Conservation (phyloP, 208 protist genomes). For the Leishmania guyanensis region DNA sequence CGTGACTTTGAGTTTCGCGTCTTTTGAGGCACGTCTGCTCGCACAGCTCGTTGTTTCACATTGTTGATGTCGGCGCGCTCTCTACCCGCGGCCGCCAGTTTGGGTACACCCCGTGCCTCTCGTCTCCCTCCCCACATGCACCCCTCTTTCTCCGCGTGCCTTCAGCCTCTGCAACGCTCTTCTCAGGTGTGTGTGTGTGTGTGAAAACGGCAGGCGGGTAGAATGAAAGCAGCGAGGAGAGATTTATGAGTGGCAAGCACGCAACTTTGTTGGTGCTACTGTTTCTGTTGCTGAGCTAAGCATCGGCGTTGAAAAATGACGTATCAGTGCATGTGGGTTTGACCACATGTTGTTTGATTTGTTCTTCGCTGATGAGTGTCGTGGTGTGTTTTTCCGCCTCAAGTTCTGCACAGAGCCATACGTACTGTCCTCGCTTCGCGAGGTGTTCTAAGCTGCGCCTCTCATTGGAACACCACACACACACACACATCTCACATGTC, state of each 20-base stretch:
- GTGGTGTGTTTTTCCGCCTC: neutral
- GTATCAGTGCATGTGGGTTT: neutral
- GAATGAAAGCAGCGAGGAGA: neutral
- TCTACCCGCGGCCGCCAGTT: neutral
- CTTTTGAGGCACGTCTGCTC: slow-evolving; percentile 45
- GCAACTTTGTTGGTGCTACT: neutral
- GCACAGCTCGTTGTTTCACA: neutral
- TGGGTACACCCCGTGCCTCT: neutral
- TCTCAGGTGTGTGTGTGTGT: neutral
- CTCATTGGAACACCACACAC: neutral
- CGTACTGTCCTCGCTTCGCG: neutral
- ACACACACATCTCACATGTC: neutral
- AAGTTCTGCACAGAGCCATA: neutral
- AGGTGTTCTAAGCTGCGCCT: neutral
- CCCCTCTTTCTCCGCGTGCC: neutral
- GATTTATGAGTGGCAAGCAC: neutral
- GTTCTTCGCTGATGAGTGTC: neutral
- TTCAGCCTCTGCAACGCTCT: neutral
- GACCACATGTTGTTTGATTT: neutral
- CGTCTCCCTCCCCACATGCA: neutral
- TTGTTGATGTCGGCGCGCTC: neutral
- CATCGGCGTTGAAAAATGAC: neutral
- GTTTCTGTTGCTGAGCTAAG: neutral
- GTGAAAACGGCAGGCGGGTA: neutral
- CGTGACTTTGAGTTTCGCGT: slow-evolving; percentile 90